Conservation (phyloP, 1,284 basidiomycete genomes). For the Leccinum fallax region DNA sequence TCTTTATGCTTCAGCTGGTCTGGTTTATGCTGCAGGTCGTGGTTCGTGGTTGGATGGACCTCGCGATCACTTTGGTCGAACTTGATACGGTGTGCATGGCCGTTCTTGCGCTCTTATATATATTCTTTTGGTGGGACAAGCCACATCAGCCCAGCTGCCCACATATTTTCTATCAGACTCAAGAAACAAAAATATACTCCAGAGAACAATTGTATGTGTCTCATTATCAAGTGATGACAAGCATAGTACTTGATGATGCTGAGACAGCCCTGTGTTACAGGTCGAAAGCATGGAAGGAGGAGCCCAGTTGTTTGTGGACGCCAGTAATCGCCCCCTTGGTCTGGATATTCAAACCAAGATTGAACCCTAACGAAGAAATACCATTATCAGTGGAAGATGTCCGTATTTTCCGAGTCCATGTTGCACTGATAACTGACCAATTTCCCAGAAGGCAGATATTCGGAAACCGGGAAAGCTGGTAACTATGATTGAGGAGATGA, state of each 20-base stretch:
- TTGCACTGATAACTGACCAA: neutral
- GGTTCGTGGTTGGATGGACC: neutral
- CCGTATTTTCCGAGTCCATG: neutral
- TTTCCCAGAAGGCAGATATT: neutral
- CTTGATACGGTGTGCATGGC: neutral
- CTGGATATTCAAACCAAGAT: neutral
- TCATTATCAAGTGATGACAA: neutral
- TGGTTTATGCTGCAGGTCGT: neutral
- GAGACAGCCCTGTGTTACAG: neutral
- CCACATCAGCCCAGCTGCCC: neutral
- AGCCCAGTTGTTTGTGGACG: neutral
- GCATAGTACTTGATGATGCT: neutral
- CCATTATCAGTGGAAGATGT: neutral
- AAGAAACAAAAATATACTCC: neutral
- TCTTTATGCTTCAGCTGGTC: neutral
- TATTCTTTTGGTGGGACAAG: constrained; percentile 1
- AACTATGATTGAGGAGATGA: neutral
- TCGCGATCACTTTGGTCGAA: neutral
- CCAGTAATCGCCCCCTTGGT: neutral
- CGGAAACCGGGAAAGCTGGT: neutral
- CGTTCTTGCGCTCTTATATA: neutral
- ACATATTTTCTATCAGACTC: neutral
- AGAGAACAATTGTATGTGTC: neutral
- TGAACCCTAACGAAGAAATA: neutral
- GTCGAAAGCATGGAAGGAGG: neutral